Conservation (phyloP, 139 green algal genomes). For the Chlorella sp. region DNA sequence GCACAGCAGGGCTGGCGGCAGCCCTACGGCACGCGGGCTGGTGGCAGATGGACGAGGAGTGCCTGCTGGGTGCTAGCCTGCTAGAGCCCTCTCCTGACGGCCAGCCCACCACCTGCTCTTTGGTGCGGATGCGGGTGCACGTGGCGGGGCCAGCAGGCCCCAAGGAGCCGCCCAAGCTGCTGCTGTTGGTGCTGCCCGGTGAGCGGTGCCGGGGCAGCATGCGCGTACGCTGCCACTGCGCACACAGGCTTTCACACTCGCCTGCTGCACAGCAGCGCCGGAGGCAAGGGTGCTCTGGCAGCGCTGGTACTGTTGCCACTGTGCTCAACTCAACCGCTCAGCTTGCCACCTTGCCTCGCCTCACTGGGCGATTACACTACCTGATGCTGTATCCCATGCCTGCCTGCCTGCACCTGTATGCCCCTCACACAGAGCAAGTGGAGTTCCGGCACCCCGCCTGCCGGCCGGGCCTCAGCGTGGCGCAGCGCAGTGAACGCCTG, state of each 20-base stretch:
- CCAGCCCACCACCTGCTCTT: background rate
- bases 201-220: background rate
- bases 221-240: no score
- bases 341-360: background rate
- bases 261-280: no score
- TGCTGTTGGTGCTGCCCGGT: constrained; percentile 16
- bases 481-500: background rate
- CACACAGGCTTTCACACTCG: no score
- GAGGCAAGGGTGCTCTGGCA: no score
- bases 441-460: constrained; percentile 33
- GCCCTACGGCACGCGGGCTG: constrained; percentile 20
- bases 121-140: background rate
- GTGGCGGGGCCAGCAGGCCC: background rate
- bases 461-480: background rate
- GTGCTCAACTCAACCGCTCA: no score
- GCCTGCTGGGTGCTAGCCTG: constrained; percentile 6
- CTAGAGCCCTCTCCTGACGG: background rate
- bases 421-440: constrained; percentile 9
- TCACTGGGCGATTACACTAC: background rate
- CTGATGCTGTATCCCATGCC: background rate
- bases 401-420: background rate
- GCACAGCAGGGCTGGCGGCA: background rate
- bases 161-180: background rate
- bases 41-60: background rate
- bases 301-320: background rate